Conservation (phyloP, 805 yeast genomes). For the Teunomyces tritomae region DNA sequence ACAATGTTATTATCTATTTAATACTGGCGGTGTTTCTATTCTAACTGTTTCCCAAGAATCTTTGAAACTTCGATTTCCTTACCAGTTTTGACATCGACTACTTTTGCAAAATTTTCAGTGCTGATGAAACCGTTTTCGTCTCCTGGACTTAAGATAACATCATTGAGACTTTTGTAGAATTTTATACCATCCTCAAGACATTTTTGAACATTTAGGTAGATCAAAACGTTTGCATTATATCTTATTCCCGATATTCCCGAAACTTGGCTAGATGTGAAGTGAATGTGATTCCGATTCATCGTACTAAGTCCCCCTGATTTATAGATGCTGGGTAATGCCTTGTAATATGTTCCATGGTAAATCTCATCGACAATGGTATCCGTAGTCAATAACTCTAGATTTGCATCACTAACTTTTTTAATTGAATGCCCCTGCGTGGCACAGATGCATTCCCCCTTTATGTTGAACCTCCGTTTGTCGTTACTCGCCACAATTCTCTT, state of each 20-base stretch:
- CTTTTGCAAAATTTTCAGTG: slow-evolving; percentile 37
- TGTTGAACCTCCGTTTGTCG: slow-evolving; percentile 67
- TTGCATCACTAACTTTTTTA: slow-evolving; percentile 39
- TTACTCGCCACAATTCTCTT: slow-evolving; percentile 59
- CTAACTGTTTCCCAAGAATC: not conserved
- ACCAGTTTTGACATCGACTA: slow-evolving; percentile 16
- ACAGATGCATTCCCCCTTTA: slow-evolving; percentile 51
- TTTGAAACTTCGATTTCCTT: not conserved
- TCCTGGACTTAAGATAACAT: slow-evolving; percentile 71
- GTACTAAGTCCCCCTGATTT: slow-evolving; percentile 54
- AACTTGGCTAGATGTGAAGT: slow-evolving; percentile 58
- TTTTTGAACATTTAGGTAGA: slow-evolving; percentile 57
- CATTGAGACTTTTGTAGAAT: slow-evolving; percentile 66
- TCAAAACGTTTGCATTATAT: slow-evolving; percentile 49
- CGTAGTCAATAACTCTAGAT: slow-evolving; percentile 33
- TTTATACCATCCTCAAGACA: slow-evolving; percentile 42
- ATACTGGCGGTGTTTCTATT: not conserved
- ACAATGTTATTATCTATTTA: not conserved
- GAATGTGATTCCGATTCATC: slow-evolving; percentile 84
- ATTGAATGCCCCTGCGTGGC: slow-evolving; percentile 95
- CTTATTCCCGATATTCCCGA: slow-evolving; percentile 75
- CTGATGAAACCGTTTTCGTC: slow-evolving; percentile 52
- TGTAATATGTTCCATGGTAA: slow-evolving; percentile 76
- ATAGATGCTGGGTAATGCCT: slow-evolving; percentile 48
- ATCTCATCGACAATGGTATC: slow-evolving; percentile 50